These are phyloP conservation scores for Malassezia sp. DNA, from an alignment of 1,284 basidiomycete genomes.

Conservation along the genomic window DNA sequence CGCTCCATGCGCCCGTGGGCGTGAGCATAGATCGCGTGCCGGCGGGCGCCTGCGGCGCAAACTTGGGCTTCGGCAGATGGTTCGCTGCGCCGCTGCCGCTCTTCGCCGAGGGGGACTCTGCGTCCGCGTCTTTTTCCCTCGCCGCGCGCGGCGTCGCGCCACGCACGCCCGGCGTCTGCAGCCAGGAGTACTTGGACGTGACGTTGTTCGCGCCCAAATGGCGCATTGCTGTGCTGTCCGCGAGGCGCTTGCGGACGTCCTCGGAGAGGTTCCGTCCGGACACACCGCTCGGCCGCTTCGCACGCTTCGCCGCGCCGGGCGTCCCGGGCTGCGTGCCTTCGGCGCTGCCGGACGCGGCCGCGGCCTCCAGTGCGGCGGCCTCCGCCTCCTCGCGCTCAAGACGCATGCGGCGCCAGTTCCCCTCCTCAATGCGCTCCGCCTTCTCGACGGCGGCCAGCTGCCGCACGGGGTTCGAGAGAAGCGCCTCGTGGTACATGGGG, in stretches of 20 bases:
- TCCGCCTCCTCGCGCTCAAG: slow-evolving; percentile 33
- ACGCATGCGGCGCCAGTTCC: slow-evolving; percentile 25
- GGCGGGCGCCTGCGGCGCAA: slow-evolving; percentile 28
- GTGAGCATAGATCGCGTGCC: slow-evolving; percentile 14
- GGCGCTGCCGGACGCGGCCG: too few relatives aligned
- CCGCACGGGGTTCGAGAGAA: slow-evolving; percentile 29
- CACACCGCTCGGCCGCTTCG: slow-evolving; percentile 26
- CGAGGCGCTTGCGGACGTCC: slow-evolving; percentile 38
- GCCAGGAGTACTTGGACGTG: slow-evolving; percentile 32
- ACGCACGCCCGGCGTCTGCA: slow-evolving; percentile 19
- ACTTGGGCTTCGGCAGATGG: slow-evolving; percentile 35
- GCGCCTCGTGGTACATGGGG: slow-evolving; percentile 36
- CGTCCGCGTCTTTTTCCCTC: slow-evolving; percentile 11
- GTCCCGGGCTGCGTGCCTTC: slow-evolving; percentile 23
- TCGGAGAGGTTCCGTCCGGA: slow-evolving; percentile 40
- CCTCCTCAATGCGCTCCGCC: slow-evolving; percentile 38
- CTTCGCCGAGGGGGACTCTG: slow-evolving; percentile 1
- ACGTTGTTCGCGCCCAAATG: slow-evolving; percentile 27
- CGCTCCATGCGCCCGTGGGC: slow-evolving; percentile 42
- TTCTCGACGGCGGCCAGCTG: slow-evolving; percentile 43
- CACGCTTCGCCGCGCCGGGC: slow-evolving; percentile 18
- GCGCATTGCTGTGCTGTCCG: slow-evolving; percentile 44
- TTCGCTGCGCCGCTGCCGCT: not conserved
- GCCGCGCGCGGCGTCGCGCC: slow-evolving; percentile 12
- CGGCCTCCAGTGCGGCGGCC: slow-evolving; percentile 20